A percentile compares a stretch with the other conserved stretches of the same genome.
Evolutionary conservation across 2,329 filamentous ascomycete species (phyloP).

Genomic region (Calonectria hawksworthii): DNA sequence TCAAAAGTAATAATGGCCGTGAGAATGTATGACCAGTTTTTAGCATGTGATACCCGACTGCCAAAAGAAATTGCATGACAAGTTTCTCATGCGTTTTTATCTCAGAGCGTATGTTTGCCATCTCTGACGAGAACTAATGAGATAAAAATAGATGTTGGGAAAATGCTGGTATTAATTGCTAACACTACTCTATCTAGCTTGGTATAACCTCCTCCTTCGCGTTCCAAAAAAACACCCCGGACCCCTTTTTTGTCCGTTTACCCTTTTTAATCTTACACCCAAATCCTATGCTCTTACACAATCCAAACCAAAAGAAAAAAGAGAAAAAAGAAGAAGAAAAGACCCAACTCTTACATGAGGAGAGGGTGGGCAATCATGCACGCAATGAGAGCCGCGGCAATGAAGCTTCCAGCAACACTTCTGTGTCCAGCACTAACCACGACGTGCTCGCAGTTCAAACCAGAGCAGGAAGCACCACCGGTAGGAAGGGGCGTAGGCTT

Average conservation of each 20-base stretch:
- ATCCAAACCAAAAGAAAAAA: background rate
- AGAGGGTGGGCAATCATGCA: background rate
- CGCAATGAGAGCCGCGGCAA: background rate
- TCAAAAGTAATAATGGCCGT: background rate
- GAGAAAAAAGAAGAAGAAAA: background rate
- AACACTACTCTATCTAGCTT: background rate
- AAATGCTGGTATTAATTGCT: background rate
- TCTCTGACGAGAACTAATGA: too few species aligned
- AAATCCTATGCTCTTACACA: background rate
- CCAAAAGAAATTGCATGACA: background rate
- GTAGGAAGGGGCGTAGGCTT: background rate
- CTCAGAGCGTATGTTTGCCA: background rate
- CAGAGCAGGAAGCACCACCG: background rate
- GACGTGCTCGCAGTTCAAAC: background rate
- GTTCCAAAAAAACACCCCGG: background rate
- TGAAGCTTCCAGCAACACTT: background rate
- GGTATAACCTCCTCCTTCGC: background rate
- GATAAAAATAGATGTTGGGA: background rate
- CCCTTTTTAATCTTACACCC: background rate
- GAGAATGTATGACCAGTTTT: slow-evolving; percentile 9
- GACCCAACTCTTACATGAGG: background rate
- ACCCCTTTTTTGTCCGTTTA: background rate
- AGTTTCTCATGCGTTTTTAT: background rate
- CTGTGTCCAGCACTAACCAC: background rate
- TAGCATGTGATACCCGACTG: slow-evolving; percentile 21